Conservation (phyloP, 225 moss, liverwort and hornwort species). For the Physcomitrellopsis africana region DNA sequence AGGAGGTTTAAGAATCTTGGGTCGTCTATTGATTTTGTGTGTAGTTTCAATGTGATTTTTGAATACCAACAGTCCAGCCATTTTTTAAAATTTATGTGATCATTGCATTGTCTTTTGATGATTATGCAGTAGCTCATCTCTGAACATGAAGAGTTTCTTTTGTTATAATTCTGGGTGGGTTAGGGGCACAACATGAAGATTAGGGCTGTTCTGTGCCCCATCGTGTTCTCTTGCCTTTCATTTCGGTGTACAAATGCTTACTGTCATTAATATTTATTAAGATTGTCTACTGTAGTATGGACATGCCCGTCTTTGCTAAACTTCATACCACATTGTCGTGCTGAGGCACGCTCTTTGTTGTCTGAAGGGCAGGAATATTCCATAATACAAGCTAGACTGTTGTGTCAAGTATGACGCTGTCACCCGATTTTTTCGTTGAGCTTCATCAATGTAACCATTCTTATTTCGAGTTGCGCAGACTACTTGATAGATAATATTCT, state of each 20-base stretch:
- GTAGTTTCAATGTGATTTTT: neutral
- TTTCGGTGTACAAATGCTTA: neutral
- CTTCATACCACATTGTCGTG: neutral
- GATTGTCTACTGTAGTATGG: too few species aligned
- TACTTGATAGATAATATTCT: neutral
- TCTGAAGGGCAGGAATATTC: neutral
- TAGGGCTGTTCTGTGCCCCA: neutral
- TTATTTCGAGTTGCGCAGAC: slow-evolving; percentile 7
- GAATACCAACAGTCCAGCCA: neutral
- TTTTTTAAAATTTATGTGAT: neutral
- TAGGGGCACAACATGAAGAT: slow-evolving; percentile 17
- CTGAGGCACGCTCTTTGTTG: neutral
- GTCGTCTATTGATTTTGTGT: too few species aligned
- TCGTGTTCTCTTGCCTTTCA: neutral
- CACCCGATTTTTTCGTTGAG: neutral
- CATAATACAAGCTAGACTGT: neutral
- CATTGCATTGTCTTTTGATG: neutral
- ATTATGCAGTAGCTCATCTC: too few species aligned
- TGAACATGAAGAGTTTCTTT: too few species aligned
- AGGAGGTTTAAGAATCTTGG: neutral
- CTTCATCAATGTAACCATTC: neutral
- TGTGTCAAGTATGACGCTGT: neutral
- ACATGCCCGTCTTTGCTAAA: too few species aligned
- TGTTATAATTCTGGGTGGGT: slow-evolving; percentile 5
- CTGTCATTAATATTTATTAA: neutral